Base-by-base conservation (phyloP, 805 yeast species). In the Ogataea minuta region DNA sequence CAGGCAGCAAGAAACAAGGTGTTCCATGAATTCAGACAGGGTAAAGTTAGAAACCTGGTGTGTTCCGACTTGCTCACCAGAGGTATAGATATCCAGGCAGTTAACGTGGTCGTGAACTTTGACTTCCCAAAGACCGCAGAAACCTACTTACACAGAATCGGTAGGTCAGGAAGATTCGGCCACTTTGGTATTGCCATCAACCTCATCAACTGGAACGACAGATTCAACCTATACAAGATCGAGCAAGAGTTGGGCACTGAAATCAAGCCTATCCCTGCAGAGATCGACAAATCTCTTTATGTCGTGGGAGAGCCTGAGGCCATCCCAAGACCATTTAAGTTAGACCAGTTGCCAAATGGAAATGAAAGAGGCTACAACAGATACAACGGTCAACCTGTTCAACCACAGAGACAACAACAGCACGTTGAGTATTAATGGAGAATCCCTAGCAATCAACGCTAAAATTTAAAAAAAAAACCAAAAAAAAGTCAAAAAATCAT, bases 51-150 rank as follows among this genome's bases (percentile, higher is more conserved):
- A 70, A 93, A 93, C 60, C 74, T 93, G 57, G 99, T 93, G 28
- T 93, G 99, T 68, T 86, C 98, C 1, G 99, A 93, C 69, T 73
- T 93, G 47, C 76, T 93, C 49, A 91, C 98, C 21, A 85, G 98
- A 74, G 98, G 99, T 77, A 93, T 93, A 57, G 99, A 93, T 74
- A 91, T 93, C 56, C 98, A 93, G 67, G 98, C 98, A 6, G 99
- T 93, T 49, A 93, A 93, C 60, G 98, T 93, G 32, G 99, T 93
- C 34, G 86, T 93, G 57, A 93, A 93, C 70, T 93, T 93, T 63
- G 99, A 93, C 65, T 93, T 93, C 83, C 99, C 99, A 46, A 91
- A 91, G 65, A 88, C 84, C 38, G 97, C 98, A 6, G 99, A 93
- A 66, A 93, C 98, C 28, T 93, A 93, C 63, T 76, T 93, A 54